phyloP scores from a whole-genome alignment of 2,329 filamentous ascomycete genomes.

The Thelonectria blattea region DNA sequence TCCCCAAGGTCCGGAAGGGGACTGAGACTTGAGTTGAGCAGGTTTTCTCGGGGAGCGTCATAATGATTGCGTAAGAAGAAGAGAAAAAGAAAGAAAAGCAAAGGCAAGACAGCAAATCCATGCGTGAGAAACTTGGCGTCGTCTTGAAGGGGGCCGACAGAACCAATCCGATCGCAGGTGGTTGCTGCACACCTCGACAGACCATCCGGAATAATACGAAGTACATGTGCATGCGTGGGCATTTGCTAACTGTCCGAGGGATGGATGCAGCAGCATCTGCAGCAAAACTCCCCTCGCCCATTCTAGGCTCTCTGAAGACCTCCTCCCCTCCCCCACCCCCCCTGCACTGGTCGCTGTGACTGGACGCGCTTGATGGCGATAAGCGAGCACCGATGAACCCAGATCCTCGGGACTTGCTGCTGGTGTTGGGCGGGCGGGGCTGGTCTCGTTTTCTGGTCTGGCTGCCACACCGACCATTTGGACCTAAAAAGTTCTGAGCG shows the following conservation, averaged over 20 bases:
- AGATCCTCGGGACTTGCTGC: slow-evolving; percentile 40
- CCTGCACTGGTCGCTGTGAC: slow-evolving; percentile 1
- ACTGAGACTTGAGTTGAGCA: not conserved
- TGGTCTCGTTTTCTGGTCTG: not conserved
- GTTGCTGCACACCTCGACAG: too few relatives aligned
- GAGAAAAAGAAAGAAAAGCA: not conserved
- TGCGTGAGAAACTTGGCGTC: not conserved
- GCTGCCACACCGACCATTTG: slow-evolving; percentile 5
- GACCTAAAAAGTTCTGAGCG: too few relatives aligned
- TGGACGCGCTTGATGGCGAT: slow-evolving; percentile 32
- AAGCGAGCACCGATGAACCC: slow-evolving; percentile 42
- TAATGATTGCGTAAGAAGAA: not conserved
- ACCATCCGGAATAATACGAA: too few relatives aligned
- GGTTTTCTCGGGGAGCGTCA: not conserved
- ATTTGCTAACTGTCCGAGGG: too few relatives aligned
- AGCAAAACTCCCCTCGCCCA: too few relatives aligned
- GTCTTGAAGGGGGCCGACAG: too few relatives aligned
- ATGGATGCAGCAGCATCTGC: too few relatives aligned
- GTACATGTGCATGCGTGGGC: too few relatives aligned
- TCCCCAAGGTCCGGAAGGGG: not conserved
- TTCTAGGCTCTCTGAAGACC: not conserved
- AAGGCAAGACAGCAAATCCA: not conserved
- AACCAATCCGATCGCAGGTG: too few relatives aligned
- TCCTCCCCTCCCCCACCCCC: slow-evolving; percentile 18
- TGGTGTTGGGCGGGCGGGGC: not conserved